Evolutionary conservation across 805 yeast genomes (phyloP), one percentile per base, ranked within the genome.

Genomic region (Hanseniaspora singularis): DNA sequence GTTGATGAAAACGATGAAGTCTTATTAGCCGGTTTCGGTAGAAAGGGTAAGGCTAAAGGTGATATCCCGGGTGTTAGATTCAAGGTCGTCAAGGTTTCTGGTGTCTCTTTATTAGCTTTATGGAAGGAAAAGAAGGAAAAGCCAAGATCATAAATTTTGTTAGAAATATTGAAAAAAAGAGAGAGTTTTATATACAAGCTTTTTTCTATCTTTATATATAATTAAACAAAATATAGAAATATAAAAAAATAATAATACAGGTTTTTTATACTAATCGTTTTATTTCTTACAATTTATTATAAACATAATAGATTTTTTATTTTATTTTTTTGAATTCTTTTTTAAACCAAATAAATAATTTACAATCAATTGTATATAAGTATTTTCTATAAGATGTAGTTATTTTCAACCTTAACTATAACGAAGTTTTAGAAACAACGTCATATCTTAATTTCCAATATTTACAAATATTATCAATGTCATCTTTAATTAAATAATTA

Each of bases 41-140:
- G 97, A 79, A 92, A 95, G 81, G 98, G 98, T 79, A 92, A 92
- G 81, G 98, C 98, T 73, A 92, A 92, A 94, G 98, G 99, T 81
- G 99, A 92, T 88, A 89, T 92, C 69, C 98, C 98, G 73, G 99
- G 99, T 86, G 99, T 92, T 70, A 92, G 99, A 84, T 92, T 92
- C 87, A 92, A 92, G 85, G 99, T 92, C 71, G 99, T 92, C 71
- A 92, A 92, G 81, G 99, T 92, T 64, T 85, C 98, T 64, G 98
- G 98, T 84, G 98, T 94, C 67, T 92, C 98, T 64, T 81, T 92
- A 73, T 80, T 88, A 71, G 98, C 99, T 71, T 81, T 92, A 74
- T 92, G 96, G 96, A 92, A 89, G 81, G 98, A 94, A 81, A 92
- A 92, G 96, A 92, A 92, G 86, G 99, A 94, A 81, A 92, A 92